Conservation (phyloP, 805 yeast genomes). For the Metschnikowia similis region DNA sequence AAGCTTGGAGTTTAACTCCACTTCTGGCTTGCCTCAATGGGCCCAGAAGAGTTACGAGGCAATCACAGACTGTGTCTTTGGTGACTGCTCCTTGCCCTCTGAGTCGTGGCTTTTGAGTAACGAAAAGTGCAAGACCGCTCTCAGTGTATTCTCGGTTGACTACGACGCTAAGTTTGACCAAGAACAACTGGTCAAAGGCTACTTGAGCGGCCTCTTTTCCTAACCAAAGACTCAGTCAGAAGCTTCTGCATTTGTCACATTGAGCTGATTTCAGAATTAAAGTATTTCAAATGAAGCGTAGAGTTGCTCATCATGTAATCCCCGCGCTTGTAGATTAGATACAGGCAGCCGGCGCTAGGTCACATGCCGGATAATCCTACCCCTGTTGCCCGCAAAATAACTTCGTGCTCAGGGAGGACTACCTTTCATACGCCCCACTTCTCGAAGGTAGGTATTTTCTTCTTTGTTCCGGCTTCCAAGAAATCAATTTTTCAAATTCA, state of each 20-base stretch:
- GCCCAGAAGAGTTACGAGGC: conserved; percentile 19
- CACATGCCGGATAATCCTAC: not conserved
- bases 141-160: conserved; percentile 48
- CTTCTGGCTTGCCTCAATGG: conserved; percentile 27
- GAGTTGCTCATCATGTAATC: not conserved
- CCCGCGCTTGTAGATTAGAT: not conserved
- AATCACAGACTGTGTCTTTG: conserved; percentile 35
- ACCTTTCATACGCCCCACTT: too few species aligned
- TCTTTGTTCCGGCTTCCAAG: too few species aligned
- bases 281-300: not conserved
- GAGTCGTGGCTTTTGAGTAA: conserved; percentile 22
- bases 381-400: too few species aligned
- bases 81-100: conserved; percentile 22
- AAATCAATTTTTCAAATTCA: too few species aligned
- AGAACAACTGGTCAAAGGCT: conserved; percentile 11
- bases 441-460: too few species aligned
- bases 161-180: conserved; percentile 33
- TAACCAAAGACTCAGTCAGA: not conserved
- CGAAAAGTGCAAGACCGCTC: conserved; percentile 38
- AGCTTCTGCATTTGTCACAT: not conserved
- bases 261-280: not conserved
- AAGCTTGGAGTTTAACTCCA: conserved; percentile 35
- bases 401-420: too few species aligned
- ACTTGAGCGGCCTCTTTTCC: conserved; percentile 13
- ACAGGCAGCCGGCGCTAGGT: not conserved